Base-by-base conservation (phyloP, 75 land plant species). In the Pseudotsuga menziesii region DNA sequence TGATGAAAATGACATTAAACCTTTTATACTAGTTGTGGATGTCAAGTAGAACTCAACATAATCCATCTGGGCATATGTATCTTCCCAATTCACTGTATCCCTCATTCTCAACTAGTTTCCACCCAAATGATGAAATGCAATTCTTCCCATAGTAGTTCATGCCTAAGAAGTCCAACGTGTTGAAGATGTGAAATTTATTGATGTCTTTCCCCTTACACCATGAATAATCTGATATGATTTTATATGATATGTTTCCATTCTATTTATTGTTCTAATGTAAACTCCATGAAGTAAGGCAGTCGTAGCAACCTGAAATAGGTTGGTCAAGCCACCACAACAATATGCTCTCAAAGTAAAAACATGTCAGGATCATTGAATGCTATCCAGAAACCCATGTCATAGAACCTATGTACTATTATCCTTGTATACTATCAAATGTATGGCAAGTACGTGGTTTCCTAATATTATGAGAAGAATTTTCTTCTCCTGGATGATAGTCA, bases 71-170 rank as follows among this genome's bases (percentile, higher is more conserved):
- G 79, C 95, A 97, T 35, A 97, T 91, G 44, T 90, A 94, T 72
- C 93, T 90, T 16, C 98, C 99, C 59, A 94, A 89, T 86, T 97
- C 99, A 86, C 99, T 97, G 64, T 91, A 97, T 57, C 95, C 99
- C 77, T 93, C 96, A 72, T 84, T 83, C 61, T 89, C 87, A 60
- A 91, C 94, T 6, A 95, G 87, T 79, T 97, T 95, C 75, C 91
- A 79, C 39, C 99, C 98, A 78, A 92, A 76, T 27, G 94, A 95
- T 70, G 87, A 93, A 4, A 93, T 73, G 15, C n/a, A 95, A 93
- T 82, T 97, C 98, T 98, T 97, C 58, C 99, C 99, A 84, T 97
- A 94, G 76, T 97, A 97, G 85, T 97, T 97, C 64, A 97, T 88
- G 60, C 99, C 99, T 35, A 97, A 82, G 71, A 86, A 97, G 82